Percentiles rank a stretch among this genome's conserved stretches.
phyloP scores from a whole-genome alignment of 306 rosid genomes.

The Mimosa bimucronata region DNA sequence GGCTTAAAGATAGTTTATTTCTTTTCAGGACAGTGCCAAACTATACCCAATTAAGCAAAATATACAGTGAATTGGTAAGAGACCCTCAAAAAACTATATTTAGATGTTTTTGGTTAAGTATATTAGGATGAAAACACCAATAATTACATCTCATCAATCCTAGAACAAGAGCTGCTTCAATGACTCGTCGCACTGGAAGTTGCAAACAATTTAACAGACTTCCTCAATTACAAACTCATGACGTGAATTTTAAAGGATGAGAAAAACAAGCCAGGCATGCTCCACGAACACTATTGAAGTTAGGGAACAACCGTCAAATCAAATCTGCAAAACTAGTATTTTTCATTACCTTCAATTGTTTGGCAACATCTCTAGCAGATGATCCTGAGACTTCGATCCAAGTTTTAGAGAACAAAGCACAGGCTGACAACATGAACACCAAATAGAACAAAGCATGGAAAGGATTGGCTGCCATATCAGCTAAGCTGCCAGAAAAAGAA shows the following conservation, averaged over 20 bases:
- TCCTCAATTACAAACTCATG: not conserved
- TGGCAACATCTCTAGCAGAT: slow-evolving; percentile 94
- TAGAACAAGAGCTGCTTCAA: slow-evolving; percentile 2
- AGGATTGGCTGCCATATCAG: slow-evolving; percentile 98
- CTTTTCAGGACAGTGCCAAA: slow-evolving; percentile 16
- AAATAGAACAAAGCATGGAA: slow-evolving; percentile 90
- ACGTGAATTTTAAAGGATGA: not conserved
- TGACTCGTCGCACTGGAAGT: not conserved
- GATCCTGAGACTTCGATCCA: slow-evolving; percentile 99
- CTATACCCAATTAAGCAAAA: not conserved
- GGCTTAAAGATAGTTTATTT: not conserved
- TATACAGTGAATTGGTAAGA: not conserved
- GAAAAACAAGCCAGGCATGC: not conserved
- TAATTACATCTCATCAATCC: slow-evolving; percentile 11
- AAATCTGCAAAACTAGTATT: not conserved
- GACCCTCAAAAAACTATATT: not conserved
- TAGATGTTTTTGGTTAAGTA: not conserved
- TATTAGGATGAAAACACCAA: not conserved
- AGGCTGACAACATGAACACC: slow-evolving; percentile 87
- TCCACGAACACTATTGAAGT: not conserved
- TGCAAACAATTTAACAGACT: not conserved
- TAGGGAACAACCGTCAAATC: not conserved
- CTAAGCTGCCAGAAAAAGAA: slow-evolving; percentile 61
- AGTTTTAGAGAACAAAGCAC: slow-evolving; percentile 92
- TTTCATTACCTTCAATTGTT: slow-evolving; percentile 79